phyloP scores from a whole-genome alignment of 257 asterid genomes.

The Salvia hispanica region DNA sequence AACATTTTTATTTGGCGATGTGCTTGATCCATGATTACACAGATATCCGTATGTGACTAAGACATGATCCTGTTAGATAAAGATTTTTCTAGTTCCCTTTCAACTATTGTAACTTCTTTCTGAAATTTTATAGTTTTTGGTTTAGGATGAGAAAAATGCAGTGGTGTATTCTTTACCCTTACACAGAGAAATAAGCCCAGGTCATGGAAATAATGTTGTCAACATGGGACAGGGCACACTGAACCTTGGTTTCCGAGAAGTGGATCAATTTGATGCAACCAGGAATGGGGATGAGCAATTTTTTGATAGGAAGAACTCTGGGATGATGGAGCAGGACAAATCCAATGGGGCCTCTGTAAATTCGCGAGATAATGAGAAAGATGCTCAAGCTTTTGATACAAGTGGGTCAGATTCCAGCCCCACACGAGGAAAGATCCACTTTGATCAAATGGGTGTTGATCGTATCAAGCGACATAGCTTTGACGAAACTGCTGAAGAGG shows the following conservation, averaged over 20 bases:
- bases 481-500: conserved; percentile 63
- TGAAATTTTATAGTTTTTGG: conserved; percentile 22
- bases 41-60: conserved; percentile 17
- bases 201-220: conserved; percentile 40
- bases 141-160: conserved; percentile 53
- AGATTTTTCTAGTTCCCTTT: conserved; percentile 12
- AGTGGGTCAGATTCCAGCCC: conserved; percentile 89
- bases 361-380: conserved; percentile 49
- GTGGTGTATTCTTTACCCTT: conserved; percentile 45
- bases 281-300: conserved; percentile 43
- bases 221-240: conserved; percentile 25
- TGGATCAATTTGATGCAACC: conserved; percentile 36
- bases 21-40: conserved; percentile 22
- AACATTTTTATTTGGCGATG: conserved; percentile 4
- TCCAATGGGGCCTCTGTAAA: conserved; percentile 35
- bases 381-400: conserved; percentile 59
- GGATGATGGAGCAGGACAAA: conserved; percentile 43
- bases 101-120: not conserved
- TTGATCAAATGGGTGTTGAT: conserved; percentile 39
- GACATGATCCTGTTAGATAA: conserved; percentile 7
- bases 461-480: conserved; percentile 51
- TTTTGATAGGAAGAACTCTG: conserved; percentile 40
- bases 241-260: conserved; percentile 46
- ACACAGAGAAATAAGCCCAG: conserved; percentile 41
- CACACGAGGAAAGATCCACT: conserved; percentile 54